Conservation (phyloP, 2,329 filamentous ascomycete genomes). For the Alternaria gansuensis region DNA sequence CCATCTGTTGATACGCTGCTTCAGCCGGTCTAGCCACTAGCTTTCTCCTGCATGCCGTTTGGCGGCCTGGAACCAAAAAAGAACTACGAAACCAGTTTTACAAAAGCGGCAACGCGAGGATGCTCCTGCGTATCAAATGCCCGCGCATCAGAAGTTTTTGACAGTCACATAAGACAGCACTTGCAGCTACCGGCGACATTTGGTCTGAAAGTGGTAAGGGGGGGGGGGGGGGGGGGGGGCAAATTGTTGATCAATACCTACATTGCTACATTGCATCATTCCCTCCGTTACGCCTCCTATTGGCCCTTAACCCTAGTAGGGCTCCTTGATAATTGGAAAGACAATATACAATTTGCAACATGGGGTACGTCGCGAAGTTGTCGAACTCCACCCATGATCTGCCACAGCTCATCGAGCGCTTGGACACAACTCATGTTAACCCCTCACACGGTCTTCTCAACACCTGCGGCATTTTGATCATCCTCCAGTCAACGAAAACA, state of each 20-base stretch:
- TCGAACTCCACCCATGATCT: not conserved
- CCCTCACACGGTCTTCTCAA: slow-evolving; percentile 2
- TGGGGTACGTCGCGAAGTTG: not conserved
- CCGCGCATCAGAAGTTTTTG: not conserved
- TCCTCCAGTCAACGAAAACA: not conserved
- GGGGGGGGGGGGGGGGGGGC: too few relatives aligned
- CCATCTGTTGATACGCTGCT: not conserved
- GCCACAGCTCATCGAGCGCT: not conserved
- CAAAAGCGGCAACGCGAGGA: not conserved
- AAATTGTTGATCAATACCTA: too few relatives aligned
- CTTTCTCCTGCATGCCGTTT: not conserved
- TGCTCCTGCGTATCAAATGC: not conserved
- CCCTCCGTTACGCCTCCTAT: too few relatives aligned
- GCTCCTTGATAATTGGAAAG: too few relatives aligned
- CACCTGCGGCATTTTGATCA: not conserved
- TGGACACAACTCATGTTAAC: not conserved
- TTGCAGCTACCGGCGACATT: not conserved
- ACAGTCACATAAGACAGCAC: not conserved
- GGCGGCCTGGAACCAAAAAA: not conserved
- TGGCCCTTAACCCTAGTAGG: too few relatives aligned
- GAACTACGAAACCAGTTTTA: not conserved
- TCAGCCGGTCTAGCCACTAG: not conserved
- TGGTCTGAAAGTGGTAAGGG: not conserved
- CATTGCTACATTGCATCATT: too few relatives aligned
- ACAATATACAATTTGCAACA: not conserved